A percentile compares a stretch with the other conserved stretches of the same genome.
Conservation (phyloP, 805 yeast genomes). For the Allodekkera sacchari region DNA sequence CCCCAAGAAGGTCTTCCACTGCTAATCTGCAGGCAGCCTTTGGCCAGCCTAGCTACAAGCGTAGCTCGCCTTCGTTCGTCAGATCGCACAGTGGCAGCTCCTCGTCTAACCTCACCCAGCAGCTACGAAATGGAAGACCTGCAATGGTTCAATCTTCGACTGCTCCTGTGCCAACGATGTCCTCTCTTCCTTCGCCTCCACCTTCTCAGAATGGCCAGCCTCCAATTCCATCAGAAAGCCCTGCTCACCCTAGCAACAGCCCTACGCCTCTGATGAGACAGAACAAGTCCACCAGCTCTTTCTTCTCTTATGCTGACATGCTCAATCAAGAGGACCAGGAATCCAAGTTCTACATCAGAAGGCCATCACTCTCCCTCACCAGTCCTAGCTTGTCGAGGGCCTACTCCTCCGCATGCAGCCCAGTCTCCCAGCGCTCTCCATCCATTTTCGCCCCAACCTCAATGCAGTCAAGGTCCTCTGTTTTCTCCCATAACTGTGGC, state of each 20-base stretch:
- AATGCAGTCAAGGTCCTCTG: constrained; percentile 12
- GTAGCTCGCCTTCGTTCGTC: background rate
- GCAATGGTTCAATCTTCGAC: constrained; percentile 6
- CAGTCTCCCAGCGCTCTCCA: constrained; percentile 16
- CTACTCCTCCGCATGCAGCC: constrained; percentile 15
- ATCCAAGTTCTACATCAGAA: constrained; percentile 33
- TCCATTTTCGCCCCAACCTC: constrained; percentile 5
- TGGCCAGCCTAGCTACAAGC: constrained; percentile 3
- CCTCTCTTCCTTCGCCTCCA: background rate
- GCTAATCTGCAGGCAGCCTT: constrained; percentile 37
- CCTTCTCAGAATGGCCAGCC: constrained; percentile 6
- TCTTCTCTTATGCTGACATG: constrained; percentile 77
- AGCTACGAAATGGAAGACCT: constrained; percentile 13
- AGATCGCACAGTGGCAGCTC: constrained; percentile 16
- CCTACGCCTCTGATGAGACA: constrained; percentile 21
- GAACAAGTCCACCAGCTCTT: constrained; percentile 33
- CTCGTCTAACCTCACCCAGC: constrained; percentile 21
- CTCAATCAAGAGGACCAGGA: constrained; percentile 55
- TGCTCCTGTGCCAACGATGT: background rate
- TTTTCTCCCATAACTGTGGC: background rate
- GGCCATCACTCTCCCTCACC: constrained; percentile 48
- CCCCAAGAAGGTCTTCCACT: constrained; percentile 43
- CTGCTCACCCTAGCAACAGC: constrained; percentile 5
- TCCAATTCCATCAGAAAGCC: background rate
- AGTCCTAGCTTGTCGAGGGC: constrained; percentile 27